Evolutionary conservation across 345 rosid genomes (phyloP).

Genomic region (Iberis pinnata): DNA sequence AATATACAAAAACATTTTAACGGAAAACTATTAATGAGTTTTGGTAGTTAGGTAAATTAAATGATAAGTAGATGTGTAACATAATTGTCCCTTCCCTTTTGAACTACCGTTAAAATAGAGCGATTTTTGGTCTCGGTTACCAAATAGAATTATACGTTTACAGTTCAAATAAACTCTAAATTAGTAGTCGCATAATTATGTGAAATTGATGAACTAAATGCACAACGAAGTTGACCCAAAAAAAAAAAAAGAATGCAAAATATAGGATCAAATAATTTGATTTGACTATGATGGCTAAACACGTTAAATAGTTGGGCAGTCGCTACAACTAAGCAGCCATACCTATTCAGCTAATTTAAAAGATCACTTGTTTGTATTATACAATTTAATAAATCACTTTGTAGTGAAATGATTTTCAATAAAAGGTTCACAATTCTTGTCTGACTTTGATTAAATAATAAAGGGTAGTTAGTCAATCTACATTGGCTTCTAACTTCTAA

Average conservation of each 20-base stretch:
- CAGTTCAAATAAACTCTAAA: too few species aligned
- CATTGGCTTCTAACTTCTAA: background rate
- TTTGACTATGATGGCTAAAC: slow-evolving; percentile 30
- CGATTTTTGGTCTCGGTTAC: too few species aligned
- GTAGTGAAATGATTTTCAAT: background rate
- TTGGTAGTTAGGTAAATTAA: too few species aligned
- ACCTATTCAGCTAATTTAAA: slow-evolving; percentile 3
- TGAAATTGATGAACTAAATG: too few species aligned
- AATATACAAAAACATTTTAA: too few species aligned
- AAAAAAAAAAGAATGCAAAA: background rate
- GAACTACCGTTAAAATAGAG: too few species aligned
- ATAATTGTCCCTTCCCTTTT: too few species aligned
- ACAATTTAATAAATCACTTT: background rate
- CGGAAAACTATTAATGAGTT: too few species aligned
- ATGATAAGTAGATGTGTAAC: too few species aligned
- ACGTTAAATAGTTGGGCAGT: slow-evolving; percentile 30
- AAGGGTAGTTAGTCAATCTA: slow-evolving; percentile 13
- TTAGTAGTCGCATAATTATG: too few species aligned
- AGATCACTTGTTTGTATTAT: slow-evolving; percentile 8
- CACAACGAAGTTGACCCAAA: slow-evolving; percentile 9
- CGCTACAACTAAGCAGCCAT: slow-evolving; percentile 25
- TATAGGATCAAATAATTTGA: slow-evolving; percentile 22
- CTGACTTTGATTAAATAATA: slow-evolving; percentile 21
- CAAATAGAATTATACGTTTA: too few species aligned
- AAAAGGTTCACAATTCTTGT: slow-evolving; percentile 1